Percentiles rank a stretch among this genome's conserved stretches.
Evolutionary conservation across 164 flowering plant species (phyloP).

Genomic region (Stephania japonica): DNA sequence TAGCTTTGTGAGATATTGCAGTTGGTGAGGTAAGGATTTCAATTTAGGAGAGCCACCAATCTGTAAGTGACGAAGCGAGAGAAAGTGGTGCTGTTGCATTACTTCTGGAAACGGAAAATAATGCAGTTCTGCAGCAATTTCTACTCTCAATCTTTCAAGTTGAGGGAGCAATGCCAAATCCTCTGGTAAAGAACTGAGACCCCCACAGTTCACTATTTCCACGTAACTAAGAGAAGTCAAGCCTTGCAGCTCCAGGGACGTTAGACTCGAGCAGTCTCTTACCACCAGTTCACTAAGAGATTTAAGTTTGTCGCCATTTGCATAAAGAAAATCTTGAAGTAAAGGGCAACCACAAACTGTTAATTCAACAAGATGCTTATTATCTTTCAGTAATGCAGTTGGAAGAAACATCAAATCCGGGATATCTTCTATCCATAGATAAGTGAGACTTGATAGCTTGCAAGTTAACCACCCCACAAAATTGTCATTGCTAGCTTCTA

Average conservation of each 20-base stretch:
- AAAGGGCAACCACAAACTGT: background rate
- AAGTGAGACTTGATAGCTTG: background rate
- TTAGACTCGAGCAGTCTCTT: background rate
- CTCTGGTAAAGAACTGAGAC: slow-evolving; percentile 6
- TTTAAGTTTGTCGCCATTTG: background rate
- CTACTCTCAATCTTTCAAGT: background rate
- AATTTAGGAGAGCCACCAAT: slow-evolving; percentile 2
- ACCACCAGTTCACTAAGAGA: background rate
- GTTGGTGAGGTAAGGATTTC: slow-evolving; percentile 3
- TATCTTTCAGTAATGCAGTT: background rate
- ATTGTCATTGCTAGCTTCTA: background rate
- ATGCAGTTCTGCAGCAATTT: background rate
- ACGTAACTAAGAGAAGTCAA: background rate
- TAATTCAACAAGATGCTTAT: background rate
- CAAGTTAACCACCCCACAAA: background rate
- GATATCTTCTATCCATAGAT: background rate
- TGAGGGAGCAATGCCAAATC: background rate
- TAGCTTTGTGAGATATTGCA: background rate
- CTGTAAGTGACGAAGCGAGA: background rate
- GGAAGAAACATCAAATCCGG: background rate
- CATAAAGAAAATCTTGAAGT: background rate
- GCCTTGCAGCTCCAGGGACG: background rate
- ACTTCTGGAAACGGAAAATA: background rate
- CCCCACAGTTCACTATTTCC: background rate
- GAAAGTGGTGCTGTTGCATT: background rate